Evolutionary conservation across 2,329 filamentous ascomycete genomes (phyloP), one percentile per base, ranked within the genome.

Genomic region (Penicillium sp.): DNA sequence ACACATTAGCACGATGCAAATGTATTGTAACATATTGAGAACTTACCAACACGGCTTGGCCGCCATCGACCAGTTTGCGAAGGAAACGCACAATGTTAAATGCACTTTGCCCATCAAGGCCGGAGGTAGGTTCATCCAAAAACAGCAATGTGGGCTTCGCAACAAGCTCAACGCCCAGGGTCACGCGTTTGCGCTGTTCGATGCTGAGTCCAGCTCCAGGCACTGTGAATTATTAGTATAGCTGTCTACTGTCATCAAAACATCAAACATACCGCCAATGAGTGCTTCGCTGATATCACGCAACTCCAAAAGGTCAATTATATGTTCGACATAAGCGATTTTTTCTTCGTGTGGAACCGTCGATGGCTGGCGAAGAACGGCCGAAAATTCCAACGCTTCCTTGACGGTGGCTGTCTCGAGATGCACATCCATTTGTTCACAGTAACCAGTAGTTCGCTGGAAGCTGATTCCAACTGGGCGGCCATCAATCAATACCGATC

Each of bases 41-140:
- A 55, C 60, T 53, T 55, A 85, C 84, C 1, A 89, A 73, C 2
- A 89, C 82, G 5, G 86, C 85, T 62, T 89, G 86, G 0, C 86
- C 86, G 2, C 80, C 80, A 46, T 84, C 81, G 8, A 86, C 85
- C 0, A 89, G 77, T 67, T 87, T 88, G 12, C 84, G 77, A 18
- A 89, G 67, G 71, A 89, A 88, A 0, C 84, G 81, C 6, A 88
- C 79, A 29, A 72, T 72, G 16, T 72, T 72, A 56, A 67, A 72
- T 1, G 87, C 86, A 6, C 85, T 85, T 58, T 87, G 85, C 1
- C 84, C 85, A 58, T 90, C 87, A 0, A 90, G 76, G 50, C 83
- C 83, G 0, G 81, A 84, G 0, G 82, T 85, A 0, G 83, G 83
- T 60, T 85, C 83, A 52, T 86, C 83, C 8, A 85, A 71, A 68